phyloP scores from a whole-genome alignment of 139 green algal species.

The Micromonas commoda region DNA sequence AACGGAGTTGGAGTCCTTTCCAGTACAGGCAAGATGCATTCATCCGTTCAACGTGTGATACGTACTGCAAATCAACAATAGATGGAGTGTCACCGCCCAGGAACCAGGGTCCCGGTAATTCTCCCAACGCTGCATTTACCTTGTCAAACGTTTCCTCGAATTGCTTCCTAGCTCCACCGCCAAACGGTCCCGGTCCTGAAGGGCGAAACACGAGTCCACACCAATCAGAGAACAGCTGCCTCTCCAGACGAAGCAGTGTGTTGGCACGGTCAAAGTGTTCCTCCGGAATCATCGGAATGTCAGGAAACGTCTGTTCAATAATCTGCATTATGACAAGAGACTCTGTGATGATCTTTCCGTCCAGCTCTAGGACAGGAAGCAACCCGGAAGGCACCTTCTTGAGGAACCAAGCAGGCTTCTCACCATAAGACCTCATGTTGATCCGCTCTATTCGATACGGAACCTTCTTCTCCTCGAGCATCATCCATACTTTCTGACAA shows the following conservation, averaged over 20 bases:
- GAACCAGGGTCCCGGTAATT: constrained; percentile 29
- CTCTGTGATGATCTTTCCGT: constrained; percentile 70
- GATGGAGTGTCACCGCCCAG: constrained; percentile 22
- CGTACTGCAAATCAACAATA: constrained; percentile 35
- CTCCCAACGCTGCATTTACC: constrained; percentile 26
- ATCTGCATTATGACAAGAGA: constrained; percentile 38
- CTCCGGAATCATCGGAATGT: constrained; percentile 18
- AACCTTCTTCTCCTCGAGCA: constrained; percentile 91
- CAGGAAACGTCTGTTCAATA: constrained; percentile 19
- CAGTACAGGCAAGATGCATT: constrained; percentile 34
- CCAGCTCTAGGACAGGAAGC: constrained; percentile 83
- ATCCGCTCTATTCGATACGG: constrained; percentile 56
- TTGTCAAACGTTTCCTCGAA: constrained; percentile 32
- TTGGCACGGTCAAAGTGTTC: constrained; percentile 24
- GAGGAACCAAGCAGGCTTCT: constrained; percentile 59
- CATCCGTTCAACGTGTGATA: constrained; percentile 38
- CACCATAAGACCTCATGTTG: constrained; percentile 82
- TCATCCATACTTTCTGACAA: constrained; percentile 72
- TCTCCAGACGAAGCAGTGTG: constrained; percentile 28
- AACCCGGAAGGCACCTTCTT: constrained; percentile 52
- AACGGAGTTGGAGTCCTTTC: constrained; percentile 31
- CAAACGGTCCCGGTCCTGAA: neutral
- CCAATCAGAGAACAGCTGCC: constrained; percentile 34
- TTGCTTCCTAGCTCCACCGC: neutral
- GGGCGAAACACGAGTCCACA: constrained; percentile 31